These are phyloP conservation scores for Lactifluus hygrophoroides DNA, from an alignment of 768 basidiomycete species.

Conservation along the genomic window DNA sequence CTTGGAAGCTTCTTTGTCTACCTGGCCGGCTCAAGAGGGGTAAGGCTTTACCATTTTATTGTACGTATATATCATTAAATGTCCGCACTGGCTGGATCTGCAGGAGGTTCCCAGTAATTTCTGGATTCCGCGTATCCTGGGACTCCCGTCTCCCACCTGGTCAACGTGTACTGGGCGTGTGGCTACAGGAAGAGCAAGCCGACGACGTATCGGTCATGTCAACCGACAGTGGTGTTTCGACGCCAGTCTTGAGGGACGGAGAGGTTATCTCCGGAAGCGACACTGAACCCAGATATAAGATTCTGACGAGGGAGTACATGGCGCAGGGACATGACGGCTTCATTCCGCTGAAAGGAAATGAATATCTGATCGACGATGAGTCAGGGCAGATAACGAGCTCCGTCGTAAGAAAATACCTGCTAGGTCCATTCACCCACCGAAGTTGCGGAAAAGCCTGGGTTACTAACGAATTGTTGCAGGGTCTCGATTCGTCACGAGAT, in stretches of 20 bases:
- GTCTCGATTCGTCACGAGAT: slow-evolving; percentile 62
- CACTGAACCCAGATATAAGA: slow-evolving; percentile 54
- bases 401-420: slow-evolving; percentile 75
- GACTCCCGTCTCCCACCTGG: slow-evolving; percentile 69
- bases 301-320: slow-evolving; percentile 87
- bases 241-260: slow-evolving; percentile 33
- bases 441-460: background rate
- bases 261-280: slow-evolving; percentile 45
- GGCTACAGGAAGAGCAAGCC: slow-evolving; percentile 36
- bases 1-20: slow-evolving; percentile 60
- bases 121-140: slow-evolving; percentile 80
- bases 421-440: slow-evolving; percentile 40
- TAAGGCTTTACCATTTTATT: slow-evolving; percentile 24
- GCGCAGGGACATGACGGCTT: slow-evolving; percentile 81
- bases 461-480: slow-evolving; percentile 34
- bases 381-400: slow-evolving; percentile 68
- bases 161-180: slow-evolving; percentile 64
- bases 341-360: slow-evolving; percentile 50
- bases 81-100: background rate
- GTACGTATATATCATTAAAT: background rate
- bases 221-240: slow-evolving; percentile 17
- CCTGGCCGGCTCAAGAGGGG: slow-evolving; percentile 92
- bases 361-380: slow-evolving; percentile 76
- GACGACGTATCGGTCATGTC: slow-evolving; percentile 14
- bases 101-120: slow-evolving; percentile 83